phyloP scores from a whole-genome alignment of 768 basidiomycete species.

The Daedaleopsis nitida region DNA sequence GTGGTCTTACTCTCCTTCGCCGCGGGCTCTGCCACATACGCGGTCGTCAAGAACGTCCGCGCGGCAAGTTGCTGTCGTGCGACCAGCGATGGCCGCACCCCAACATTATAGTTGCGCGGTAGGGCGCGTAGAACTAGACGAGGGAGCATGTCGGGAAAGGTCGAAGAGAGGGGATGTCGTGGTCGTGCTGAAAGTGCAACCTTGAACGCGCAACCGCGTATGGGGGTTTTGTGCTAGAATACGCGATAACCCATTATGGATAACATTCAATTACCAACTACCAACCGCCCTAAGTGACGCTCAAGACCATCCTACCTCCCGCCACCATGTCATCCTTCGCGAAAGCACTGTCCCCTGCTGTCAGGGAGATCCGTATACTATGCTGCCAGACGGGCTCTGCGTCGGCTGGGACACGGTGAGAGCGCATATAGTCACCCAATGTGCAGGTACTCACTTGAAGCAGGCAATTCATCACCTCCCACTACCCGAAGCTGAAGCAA shows the following conservation, averaged over 20 bases:
- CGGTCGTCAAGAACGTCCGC: conserved; percentile 18
- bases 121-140: conserved; percentile 16
- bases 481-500: conserved; percentile 76
- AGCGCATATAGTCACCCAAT: no score
- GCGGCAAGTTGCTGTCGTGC: conserved; percentile 8
- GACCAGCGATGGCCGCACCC: neutral
- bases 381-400: conserved; percentile 77
- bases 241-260: neutral
- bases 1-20: neutral
- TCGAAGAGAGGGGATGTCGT: neutral
- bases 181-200: neutral
- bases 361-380: conserved; percentile 80
- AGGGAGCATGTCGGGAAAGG: conserved; percentile 12
- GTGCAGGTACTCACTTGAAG: neutral
- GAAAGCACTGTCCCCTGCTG: conserved; percentile 72
- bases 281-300: no score
- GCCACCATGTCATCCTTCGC: conserved; percentile 49
- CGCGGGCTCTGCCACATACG: conserved; percentile 4
- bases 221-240: neutral
- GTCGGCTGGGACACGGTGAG: conserved; percentile 79
- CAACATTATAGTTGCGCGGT: conserved; percentile 5
- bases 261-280: no score
- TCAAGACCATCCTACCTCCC: neutral
- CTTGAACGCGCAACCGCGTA: neutral
- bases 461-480: conserved; percentile 79